phyloP scores from a whole-genome alignment of 1,139 yeast genomes.

The Yarrowia galli region DNA sequence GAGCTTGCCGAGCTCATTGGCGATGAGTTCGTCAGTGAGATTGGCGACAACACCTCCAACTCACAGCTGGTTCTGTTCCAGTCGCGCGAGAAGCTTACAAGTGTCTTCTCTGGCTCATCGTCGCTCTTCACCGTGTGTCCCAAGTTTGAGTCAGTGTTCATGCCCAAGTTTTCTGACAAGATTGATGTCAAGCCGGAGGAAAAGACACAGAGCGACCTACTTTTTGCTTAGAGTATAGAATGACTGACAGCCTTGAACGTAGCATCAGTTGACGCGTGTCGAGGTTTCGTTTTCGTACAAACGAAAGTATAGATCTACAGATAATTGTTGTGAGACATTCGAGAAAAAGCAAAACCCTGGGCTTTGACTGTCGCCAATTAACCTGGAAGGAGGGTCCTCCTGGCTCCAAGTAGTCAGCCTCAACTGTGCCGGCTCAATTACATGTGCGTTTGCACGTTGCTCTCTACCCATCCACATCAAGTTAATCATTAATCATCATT shows the following conservation, averaged over 20 bases:
- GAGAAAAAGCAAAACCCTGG: neutral
- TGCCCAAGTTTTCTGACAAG: conserved; percentile 8
- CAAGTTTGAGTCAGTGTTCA: conserved; percentile 14
- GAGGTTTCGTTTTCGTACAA: too few species aligned
- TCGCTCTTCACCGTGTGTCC: conserved; percentile 8
- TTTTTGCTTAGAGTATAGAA: conserved; percentile 13
- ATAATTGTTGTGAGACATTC: conserved; percentile 1
- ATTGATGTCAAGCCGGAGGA: conserved; percentile 1
- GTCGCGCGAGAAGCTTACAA: conserved; percentile 5
- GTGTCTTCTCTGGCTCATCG: conserved; percentile 10
- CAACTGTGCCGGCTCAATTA: neutral
- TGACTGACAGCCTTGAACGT: neutral
- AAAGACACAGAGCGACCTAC: conserved; percentile 24
- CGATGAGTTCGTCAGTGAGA: neutral
- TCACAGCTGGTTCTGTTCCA: conserved; percentile 11
- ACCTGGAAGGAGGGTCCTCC: too few species aligned
- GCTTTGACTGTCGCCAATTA: too few species aligned
- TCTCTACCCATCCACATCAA: too few species aligned
- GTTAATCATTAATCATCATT: conserved; percentile 34
- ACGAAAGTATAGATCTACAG: neutral
- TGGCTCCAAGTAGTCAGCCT: neutral
- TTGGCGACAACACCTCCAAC: conserved; percentile 11
- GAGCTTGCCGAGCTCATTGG: conserved; percentile 12
- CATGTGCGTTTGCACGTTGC: neutral
- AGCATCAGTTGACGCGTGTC: neutral